These are phyloP conservation scores for Nicotiana benthamiana DNA, from an alignment of 257 asterid species.

Conservation along the genomic window DNA sequence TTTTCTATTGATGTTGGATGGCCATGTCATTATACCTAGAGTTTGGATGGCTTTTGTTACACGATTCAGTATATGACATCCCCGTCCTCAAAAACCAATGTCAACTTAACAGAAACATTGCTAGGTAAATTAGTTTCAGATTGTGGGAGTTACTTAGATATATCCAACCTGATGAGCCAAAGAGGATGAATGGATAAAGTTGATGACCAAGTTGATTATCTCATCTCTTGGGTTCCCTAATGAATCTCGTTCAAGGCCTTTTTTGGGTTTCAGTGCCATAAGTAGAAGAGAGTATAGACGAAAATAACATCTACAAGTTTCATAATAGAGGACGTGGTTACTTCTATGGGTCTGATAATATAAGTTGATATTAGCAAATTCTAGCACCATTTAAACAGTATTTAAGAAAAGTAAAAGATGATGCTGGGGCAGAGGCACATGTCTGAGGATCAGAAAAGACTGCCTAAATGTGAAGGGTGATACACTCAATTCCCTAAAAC, in stretches of 20 bases:
- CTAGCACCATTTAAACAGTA: not conserved
- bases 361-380: not conserved
- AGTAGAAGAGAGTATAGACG: not conserved
- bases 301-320: not conserved
- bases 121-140: not conserved
- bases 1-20: constrained; percentile 1
- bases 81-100: not conserved
- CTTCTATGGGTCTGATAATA: not conserved
- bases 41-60: not conserved
- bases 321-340: not conserved
- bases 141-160: not conserved
- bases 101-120: not conserved
- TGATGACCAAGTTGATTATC: not conserved
- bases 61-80: not conserved
- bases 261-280: not conserved
- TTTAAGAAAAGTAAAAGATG: not conserved
- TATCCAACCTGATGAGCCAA: not conserved
- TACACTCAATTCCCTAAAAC: not conserved
- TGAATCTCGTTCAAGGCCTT: not conserved
- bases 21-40: not conserved
- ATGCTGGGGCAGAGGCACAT: not conserved
- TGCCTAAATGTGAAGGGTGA: not conserved
- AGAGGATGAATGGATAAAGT: not conserved
- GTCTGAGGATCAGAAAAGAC: not conserved
- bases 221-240: not conserved